Evolutionary conservation across 495 filamentous ascomycete genomes (phyloP).

Genomic region (Xylaria bambusicola): DNA sequence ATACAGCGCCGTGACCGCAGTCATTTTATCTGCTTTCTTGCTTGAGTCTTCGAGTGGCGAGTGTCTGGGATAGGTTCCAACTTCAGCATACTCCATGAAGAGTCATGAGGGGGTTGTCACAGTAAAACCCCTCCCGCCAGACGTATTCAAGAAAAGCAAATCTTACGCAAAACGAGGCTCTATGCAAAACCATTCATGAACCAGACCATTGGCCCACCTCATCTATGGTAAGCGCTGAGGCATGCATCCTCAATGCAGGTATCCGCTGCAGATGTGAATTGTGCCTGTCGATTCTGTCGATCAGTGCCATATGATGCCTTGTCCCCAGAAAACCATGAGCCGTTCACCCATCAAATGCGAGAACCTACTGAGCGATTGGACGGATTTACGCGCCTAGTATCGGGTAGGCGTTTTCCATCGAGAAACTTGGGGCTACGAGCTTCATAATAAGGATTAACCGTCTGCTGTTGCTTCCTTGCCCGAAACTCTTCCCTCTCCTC

Average conservation of each 20-base stretch:
- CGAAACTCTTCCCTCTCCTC: slow-evolving; percentile 57
- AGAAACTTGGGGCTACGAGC: slow-evolving; percentile 43
- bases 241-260: not conserved
- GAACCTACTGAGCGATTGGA: slow-evolving; percentile 3
- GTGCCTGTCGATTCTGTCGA: slow-evolving; percentile 12
- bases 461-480: slow-evolving; percentile 41
- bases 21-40: no score
- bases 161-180: no score
- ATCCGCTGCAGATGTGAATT: not conserved
- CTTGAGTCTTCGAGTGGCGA: no score
- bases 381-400: slow-evolving; percentile 19
- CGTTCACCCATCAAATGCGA: slow-evolving; percentile 4
- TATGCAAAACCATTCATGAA: no score
- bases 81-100: no score
- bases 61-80: no score
- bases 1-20: no score
- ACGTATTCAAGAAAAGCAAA: no score
- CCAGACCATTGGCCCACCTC: no score
- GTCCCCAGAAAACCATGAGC: not conserved
- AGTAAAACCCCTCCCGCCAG: no score
- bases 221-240: no score
- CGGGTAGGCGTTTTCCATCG: slow-evolving; percentile 43
- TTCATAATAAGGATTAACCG: slow-evolving; percentile 45
- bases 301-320: not conserved
- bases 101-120: no score